phyloP scores from a whole-genome alignment of 2,329 filamentous ascomycete species.

The Herpotrichia juniperi region DNA sequence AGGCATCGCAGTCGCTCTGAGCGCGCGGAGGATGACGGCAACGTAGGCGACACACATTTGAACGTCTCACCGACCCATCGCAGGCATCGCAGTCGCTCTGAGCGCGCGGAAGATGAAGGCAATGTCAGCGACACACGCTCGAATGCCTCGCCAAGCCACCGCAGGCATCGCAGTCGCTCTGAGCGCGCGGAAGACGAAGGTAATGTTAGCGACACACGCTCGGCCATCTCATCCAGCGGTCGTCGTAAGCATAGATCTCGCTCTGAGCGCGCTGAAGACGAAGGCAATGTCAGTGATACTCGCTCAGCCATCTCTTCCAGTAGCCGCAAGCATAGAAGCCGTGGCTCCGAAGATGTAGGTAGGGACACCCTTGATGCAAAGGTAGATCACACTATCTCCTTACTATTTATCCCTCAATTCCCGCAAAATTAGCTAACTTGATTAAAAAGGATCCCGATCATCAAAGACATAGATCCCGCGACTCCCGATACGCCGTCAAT shows the following conservation, averaged over 20 bases:
- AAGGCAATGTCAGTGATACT: too few species aligned
- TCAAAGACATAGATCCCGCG: conserved; percentile 30
- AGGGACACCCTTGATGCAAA: conserved; percentile 42
- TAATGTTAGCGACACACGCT: conserved; percentile 35
- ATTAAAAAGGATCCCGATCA: conserved; percentile 36
- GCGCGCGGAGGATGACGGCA: too few species aligned
- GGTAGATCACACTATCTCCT: conserved; percentile 43
- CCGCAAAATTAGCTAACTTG: conserved; percentile 38
- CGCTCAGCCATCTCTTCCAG: neutral
- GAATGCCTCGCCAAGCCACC: too few species aligned
- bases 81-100: too few species aligned
- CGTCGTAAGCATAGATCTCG: conserved; percentile 49
- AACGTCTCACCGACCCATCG: too few species aligned
- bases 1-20: too few species aligned
- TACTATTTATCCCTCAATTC: conserved; percentile 12
- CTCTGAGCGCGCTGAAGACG: neutral
- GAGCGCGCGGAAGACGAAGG: conserved; percentile 44
- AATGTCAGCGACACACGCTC: too few species aligned
- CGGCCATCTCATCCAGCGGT: conserved; percentile 40
- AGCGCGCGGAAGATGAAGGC: too few species aligned
- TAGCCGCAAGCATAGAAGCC: conserved; percentile 45
- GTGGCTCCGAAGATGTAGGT: conserved; percentile 41
- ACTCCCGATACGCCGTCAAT: conserved; percentile 33
- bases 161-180: conserved; percentile 39
- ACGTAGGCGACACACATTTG: too few species aligned